Base-by-base conservation (phyloP, 345 rosid genomes). In the Salix viminalis region DNA sequence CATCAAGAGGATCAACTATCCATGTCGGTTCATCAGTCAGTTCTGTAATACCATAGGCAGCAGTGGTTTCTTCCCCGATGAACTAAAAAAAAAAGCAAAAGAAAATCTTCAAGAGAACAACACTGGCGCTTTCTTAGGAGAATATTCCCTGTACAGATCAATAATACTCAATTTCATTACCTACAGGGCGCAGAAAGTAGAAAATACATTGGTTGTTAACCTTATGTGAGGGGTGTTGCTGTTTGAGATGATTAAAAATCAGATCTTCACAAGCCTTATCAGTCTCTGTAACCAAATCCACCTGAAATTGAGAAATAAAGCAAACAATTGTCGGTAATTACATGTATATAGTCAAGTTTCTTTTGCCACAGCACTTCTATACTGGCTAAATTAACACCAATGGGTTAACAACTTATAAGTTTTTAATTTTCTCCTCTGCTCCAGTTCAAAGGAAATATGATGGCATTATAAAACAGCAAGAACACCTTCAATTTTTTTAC, bases 1-100 rank as follows among this genome's bases (percentile, higher is more conserved):
- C 99, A 82, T 96, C 99, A 82, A 96, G 97, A 80, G 99, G 99
- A 84, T 96, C 99, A 79, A 96, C 97, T 42, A 96, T 91, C 99
- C 99, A 96, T 37, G 98, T 96, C 6, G 98, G 97, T 75, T 93
- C 99, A 39, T 93, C 94, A 6, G 98, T 96, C 85, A 93, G 71
- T 84, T 89, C 95, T 3, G 94, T 79, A 39, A 67, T 72, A 26
- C 99, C 99, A 76, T 62, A 73, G 46, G 98, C 94, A 83, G 98
- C 97, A 26, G 98, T 92, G 7, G 99, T 93, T 79, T 96, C 99
- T 85, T 96, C 98, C 70, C 99, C 99, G 4, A 93, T 96, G 86
- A 96, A 90, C 98, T 96, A 84, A 28, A 56, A 65, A 56, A 75
- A 79, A 2, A 60, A 71, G 67, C 71, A 50, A 67, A 30, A 32